These are phyloP conservation scores for Calonectria pteridis DNA, from an alignment of 2,329 filamentous ascomycete genomes.

Conservation along the genomic window DNA sequence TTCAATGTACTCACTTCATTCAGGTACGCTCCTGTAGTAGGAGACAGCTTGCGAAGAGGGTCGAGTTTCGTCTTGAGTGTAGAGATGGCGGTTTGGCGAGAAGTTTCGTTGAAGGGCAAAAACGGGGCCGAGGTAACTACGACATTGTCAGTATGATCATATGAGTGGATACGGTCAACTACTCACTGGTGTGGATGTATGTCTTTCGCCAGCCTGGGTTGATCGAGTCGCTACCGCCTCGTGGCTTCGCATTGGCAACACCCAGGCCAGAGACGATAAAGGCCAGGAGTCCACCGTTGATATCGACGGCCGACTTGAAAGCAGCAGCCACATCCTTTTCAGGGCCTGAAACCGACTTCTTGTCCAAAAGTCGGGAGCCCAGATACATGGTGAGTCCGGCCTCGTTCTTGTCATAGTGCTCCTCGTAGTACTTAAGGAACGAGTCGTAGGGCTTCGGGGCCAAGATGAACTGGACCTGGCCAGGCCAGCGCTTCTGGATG, in stretches of 20 bases:
- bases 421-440: conserved; percentile 54
- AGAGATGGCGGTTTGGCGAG: conserved; percentile 41
- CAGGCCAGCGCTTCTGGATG: conserved; percentile 53
- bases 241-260: conserved; percentile 56
- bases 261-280: conserved; percentile 60
- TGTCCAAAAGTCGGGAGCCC: conserved; percentile 60
- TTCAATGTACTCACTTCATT: conserved; percentile 54
- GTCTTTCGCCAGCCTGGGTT: conserved; percentile 65
- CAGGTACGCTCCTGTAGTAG: conserved; percentile 57
- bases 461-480: conserved; percentile 35
- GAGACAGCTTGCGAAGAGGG: conserved; percentile 54
- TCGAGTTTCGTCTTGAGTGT: conserved; percentile 46
- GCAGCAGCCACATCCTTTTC: conserved; percentile 33
- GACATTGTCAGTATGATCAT: not conserved
- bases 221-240: conserved; percentile 60
- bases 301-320: conserved; percentile 48
- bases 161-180: not conserved
- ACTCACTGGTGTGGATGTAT: conserved; percentile 57
- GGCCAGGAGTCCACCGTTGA: conserved; percentile 45
- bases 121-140: conserved; percentile 47
- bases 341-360: conserved; percentile 45
- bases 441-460: conserved; percentile 43
- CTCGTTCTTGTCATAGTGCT: conserved; percentile 50
- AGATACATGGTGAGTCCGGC: conserved; percentile 53
- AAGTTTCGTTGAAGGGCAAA: conserved; percentile 49